Percentiles rank a stretch among this genome's conserved stretches.
These are phyloP conservation scores for Picea sitchensis DNA, from an alignment of 75 land plant species.

Conservation along the genomic window DNA sequence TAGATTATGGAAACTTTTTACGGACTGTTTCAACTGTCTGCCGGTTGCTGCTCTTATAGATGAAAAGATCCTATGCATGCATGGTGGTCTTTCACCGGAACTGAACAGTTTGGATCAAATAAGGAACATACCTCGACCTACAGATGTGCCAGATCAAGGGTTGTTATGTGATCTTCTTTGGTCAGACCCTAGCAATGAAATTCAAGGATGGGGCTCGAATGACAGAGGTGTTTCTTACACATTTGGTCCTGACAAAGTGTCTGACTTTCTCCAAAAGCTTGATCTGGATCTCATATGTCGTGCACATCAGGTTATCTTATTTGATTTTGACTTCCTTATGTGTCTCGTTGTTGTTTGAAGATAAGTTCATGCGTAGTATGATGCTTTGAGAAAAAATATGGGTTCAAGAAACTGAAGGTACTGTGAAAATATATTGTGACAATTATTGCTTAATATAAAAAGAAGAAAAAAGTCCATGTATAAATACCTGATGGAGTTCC, in stretches of 20 bases:
- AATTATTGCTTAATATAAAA: too few species aligned
- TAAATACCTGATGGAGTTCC: neutral
- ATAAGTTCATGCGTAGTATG: neutral
- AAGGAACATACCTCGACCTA: constrained; percentile 31
- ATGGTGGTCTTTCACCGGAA: constrained; percentile 58
- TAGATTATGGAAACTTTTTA: constrained; percentile 54
- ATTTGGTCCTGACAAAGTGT: constrained; percentile 38
- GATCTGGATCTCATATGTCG: constrained; percentile 54
- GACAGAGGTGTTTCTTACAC: constrained; percentile 38
- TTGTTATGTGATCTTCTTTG: constrained; percentile 50
- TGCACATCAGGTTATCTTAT: constrained; percentile 41
- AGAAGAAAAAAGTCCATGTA: too few species aligned
- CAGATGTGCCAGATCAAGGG: constrained; percentile 54
- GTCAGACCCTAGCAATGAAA: constrained; percentile 47
- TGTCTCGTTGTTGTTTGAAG: neutral
- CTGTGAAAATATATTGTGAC: too few species aligned
- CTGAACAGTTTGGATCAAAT: constrained; percentile 43
- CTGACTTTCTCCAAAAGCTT: constrained; percentile 36
- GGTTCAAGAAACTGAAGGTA: neutral
- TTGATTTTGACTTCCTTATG: neutral
- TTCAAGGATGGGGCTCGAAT: constrained; percentile 39
- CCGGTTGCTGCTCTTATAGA: constrained; percentile 55
- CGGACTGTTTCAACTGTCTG: constrained; percentile 56
- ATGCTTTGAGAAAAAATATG: neutral
- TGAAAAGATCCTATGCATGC: constrained; percentile 61